Evolutionary conservation across 2,329 filamentous ascomycete species (phyloP).

Genomic region (Neurospora sp.): DNA sequence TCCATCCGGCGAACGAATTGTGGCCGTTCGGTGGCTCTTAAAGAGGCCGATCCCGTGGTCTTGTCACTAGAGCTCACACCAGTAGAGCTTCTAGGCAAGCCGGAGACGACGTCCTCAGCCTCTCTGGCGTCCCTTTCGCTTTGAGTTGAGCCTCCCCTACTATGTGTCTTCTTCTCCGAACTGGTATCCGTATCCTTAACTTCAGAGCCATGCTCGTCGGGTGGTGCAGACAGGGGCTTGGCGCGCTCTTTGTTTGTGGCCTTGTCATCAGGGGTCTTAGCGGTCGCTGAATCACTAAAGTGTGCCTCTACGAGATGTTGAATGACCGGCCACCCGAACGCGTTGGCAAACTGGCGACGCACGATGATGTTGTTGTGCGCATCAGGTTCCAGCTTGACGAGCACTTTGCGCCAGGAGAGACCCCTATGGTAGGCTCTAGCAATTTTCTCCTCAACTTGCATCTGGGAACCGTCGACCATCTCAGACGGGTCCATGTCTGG

Average conservation of each 20-base stretch:
- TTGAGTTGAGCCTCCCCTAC: neutral
- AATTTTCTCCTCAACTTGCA: slow-evolving; percentile 97
- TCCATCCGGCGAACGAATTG: slow-evolving; percentile 29
- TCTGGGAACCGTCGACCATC: slow-evolving; percentile 50
- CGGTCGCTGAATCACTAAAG: slow-evolving; percentile 66
- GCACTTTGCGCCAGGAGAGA: slow-evolving; percentile 89
- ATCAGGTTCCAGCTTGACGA: slow-evolving; percentile 90
- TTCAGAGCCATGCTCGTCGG: slow-evolving; percentile 56
- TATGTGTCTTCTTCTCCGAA: slow-evolving; percentile 23
- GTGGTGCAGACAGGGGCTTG: slow-evolving; percentile 43
- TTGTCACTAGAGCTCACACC: neutral
- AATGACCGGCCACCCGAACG: slow-evolving; percentile 93
- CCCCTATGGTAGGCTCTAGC: slow-evolving; percentile 88
- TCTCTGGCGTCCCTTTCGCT: neutral
- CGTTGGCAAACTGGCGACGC: slow-evolving; percentile 91
- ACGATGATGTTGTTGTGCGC: slow-evolving; percentile 99
- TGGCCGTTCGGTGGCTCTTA: neutral
- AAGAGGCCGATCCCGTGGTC: slow-evolving; percentile 8
- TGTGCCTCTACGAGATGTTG: slow-evolving; percentile 93
- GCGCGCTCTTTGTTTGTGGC: slow-evolving; percentile 62
- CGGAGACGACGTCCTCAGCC: slow-evolving; percentile 1
- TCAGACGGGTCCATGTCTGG: slow-evolving; percentile 22
- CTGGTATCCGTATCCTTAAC: slow-evolving; percentile 30
- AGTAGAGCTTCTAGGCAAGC: neutral
- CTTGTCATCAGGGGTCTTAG: slow-evolving; percentile 55